Evolutionary conservation across 345 rosid species (phyloP).

Genomic region (Salix dunnii): DNA sequence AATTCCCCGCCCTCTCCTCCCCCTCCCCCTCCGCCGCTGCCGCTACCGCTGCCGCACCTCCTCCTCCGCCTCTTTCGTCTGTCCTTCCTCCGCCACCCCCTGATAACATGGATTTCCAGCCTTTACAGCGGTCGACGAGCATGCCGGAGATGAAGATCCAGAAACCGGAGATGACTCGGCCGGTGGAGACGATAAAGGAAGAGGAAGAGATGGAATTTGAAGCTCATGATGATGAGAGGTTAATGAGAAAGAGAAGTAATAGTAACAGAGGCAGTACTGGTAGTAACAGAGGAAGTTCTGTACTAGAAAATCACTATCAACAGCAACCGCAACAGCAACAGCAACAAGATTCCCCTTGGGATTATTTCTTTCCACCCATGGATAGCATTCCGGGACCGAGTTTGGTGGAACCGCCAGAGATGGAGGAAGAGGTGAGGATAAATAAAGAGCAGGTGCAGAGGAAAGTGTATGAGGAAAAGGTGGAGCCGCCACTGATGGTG

Average conservation of each 20-base stretch:
- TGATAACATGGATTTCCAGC: not conserved
- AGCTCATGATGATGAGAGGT: constrained; percentile 34
- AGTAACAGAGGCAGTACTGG: constrained; percentile 37
- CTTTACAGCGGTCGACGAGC: constrained; percentile 62
- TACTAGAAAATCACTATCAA: constrained; percentile 1
- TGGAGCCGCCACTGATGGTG: constrained; percentile 5
- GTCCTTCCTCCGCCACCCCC: constrained; percentile 21
- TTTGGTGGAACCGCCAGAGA: constrained; percentile 39
- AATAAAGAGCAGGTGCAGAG: constrained; percentile 15
- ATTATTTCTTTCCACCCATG: constrained; percentile 43
- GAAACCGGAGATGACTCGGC: constrained; percentile 35
- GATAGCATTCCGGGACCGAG: constrained; percentile 60
- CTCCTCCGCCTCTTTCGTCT: constrained; percentile 44
- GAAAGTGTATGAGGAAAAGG: constrained; percentile 8
- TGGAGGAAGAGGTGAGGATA: constrained; percentile 37
- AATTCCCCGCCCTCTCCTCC: constrained; percentile 33
- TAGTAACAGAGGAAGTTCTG: constrained; percentile 1
- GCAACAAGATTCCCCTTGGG: constrained; percentile 27
- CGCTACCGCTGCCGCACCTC: constrained; percentile 13
- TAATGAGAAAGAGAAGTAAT: constrained; percentile 56
- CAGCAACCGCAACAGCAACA: constrained; percentile 15
- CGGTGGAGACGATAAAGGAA: constrained; percentile 53
- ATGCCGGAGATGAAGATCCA: constrained; percentile 78
- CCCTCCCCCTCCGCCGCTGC: not conserved
- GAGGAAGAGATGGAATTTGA: constrained; percentile 49